Evolutionary conservation across 140 eudicot species (phyloP).

Genomic region (Eryngium alpinum): DNA sequence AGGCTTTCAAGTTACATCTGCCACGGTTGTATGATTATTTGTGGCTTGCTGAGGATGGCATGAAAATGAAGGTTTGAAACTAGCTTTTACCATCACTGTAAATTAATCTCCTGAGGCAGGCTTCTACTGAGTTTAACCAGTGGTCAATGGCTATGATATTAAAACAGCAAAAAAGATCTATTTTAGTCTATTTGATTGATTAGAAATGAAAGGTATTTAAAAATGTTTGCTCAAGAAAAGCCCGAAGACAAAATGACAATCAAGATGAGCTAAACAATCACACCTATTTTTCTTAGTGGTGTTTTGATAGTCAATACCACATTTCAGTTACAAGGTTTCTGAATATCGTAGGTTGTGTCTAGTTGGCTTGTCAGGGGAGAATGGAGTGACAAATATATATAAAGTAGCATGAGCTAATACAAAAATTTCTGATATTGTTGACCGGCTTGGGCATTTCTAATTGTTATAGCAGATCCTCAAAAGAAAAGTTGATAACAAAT

Average conservation of each 20-base stretch:
- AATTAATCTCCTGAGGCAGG: not conserved
- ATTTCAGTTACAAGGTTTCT: not conserved
- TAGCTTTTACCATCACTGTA: not conserved
- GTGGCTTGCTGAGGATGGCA: conserved; percentile 99
- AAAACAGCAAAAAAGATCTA: not conserved
- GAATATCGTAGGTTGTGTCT: no score
- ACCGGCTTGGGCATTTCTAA: no score
- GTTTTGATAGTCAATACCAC: not conserved
- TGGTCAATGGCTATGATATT: not conserved
- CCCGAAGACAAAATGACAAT: no score
- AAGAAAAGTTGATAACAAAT: no score
- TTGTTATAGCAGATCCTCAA: no score
- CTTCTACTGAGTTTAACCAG: not conserved
- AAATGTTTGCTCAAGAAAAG: not conserved
- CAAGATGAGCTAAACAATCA: not conserved
- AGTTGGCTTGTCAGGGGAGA: no score
- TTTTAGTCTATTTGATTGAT: not conserved
- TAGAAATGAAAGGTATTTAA: not conserved
- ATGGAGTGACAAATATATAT: no score
- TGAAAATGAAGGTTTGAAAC: conserved; percentile 88
- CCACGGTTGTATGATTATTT: conserved; percentile 76
- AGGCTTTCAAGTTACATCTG: conserved; percentile 87
- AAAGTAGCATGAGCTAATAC: no score
- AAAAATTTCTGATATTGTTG: no score
- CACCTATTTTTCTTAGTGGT: not conserved